Base-by-base conservation (phyloP, 2,329 filamentous ascomycete genomes). In the Amauroascus niger region DNA sequence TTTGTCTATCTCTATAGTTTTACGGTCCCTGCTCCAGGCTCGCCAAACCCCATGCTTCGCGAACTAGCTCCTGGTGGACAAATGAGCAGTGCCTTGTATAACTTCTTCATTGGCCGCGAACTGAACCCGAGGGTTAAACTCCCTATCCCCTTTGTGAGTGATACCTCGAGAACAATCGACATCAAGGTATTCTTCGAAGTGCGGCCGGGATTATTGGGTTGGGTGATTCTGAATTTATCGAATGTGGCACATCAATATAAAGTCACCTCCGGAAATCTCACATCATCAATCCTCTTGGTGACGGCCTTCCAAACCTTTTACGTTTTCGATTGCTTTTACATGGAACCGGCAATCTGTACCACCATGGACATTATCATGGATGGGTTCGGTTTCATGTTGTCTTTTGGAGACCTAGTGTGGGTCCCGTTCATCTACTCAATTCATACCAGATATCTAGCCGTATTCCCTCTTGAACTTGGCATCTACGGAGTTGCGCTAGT, bases 61-160 rank as follows among this genome's bases (percentile, higher is more conserved):
- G 84, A 93, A 67, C 79, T 96, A 7, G 90, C 90, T 0, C 81
- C 81, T 1, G 89, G 89, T 46, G 90, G 89, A 14, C 81, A 86
- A 65, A 83, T 81, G 1, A 89, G 90, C 54, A 96, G 94, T 69
- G 73, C 88, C 58, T 71, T 96, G 35, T 96, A 96, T 68, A 90
- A 96, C 71, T 96, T 88, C 82, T 96, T 90, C 72, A 96, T 96
- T 60, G 91, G 91, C 20, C 87, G 91, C 22, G 91, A 96, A 69
- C 82, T 96, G 57, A 97, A 96, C 72, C 90, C 91, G 4, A 87
- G 90, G 49, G 70, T 94, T 55, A 81, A 59, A 16, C 57, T 74
- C 24, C 71, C 78, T 0, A 73, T 95, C 26, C 89, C 89, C 1
- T 68, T 94, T 46, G 78, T 95, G 59, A 88, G 88, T 54, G 70